These are phyloP conservation scores for Cladosporium phlei DNA, from an alignment of 2,329 filamentous ascomycete species.

Conservation along the genomic window DNA sequence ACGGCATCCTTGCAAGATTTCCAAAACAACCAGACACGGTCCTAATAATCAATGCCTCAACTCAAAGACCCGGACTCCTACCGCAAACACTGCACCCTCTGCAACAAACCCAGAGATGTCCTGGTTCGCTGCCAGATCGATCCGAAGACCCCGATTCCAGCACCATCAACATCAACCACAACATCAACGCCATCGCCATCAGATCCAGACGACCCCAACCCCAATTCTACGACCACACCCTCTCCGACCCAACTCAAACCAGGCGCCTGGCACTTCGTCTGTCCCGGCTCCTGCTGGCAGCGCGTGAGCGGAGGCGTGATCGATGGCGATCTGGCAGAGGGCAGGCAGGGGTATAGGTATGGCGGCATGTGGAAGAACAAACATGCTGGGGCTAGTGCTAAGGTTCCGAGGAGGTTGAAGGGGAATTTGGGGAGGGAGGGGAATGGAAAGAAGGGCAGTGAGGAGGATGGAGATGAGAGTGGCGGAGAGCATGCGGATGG, in stretches of 20 bases:
- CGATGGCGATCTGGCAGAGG: constrained; percentile 33
- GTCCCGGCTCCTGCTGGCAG: constrained; percentile 41
- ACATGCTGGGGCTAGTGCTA: constrained; percentile 13
- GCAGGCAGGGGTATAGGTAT: constrained; percentile 35
- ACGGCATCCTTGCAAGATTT: too few relatives aligned
- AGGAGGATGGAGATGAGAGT: too few relatives aligned
- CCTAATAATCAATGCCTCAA: too few relatives aligned
- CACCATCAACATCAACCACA: neutral
- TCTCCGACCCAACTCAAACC: neutral
- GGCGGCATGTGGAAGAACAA: constrained; percentile 36
- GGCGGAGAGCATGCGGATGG: too few relatives aligned
- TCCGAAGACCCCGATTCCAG: constrained; percentile 17
- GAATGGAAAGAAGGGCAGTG: neutral
- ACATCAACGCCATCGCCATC: neutral
- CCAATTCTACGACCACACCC: neutral
- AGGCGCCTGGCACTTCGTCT: constrained; percentile 41
- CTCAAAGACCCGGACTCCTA: constrained; percentile 14
- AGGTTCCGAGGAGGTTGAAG: constrained; percentile 13
- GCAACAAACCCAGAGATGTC: constrained; percentile 33
- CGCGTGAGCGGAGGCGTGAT: constrained; percentile 41
- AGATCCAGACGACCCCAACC: neutral
- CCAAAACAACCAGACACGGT: too few relatives aligned
- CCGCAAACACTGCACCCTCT: constrained; percentile 40
- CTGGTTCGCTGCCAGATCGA: constrained; percentile 44
- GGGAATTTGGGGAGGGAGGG: constrained; percentile 12